Base-by-base conservation (phyloP, 108 stramenopile genomes). In the Cyclotella choctawhatcheeana region DNA sequence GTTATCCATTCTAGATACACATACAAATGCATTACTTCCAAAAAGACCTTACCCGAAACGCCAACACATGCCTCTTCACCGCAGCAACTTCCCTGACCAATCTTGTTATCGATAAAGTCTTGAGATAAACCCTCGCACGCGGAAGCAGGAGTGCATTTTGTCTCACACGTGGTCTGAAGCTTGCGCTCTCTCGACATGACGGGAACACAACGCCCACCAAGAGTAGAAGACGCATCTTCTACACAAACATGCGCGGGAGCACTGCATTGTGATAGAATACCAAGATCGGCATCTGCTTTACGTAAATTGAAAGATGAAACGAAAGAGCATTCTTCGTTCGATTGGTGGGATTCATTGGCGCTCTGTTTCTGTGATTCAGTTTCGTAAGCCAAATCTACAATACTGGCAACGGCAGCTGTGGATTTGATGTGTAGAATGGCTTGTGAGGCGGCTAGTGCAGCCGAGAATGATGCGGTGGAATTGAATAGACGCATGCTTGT, bases 11-110 rank as follows among this genome's bases (percentile, higher is more conserved):
- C n/a, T n/a, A n/a, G n/a, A n/a, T n/a, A n/a, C n/a, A n/a, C n/a
- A n/a, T 17, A 29, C 14, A 55, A n/a, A 26, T 30, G 8, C 4
- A 40, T 40, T 12, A 40, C 37, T 40, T 10, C 27, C 17, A 10
- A 16, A 12, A 30, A 26, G 25, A 3, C n/a, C 58, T 59, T 13
- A 59, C 58, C 33, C 16, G 33, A 35, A 33, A 59, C 33, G 22
- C 58, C 58, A 5, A 35, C n/a, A 26, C 58, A 59, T 2, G 58
- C 58, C 5, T 59, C 8, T 8, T 33, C 58, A 35, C 58, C 58
- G 33, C 58, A 59, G 33, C 58, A 59, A 18, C 58, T 59, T 33
- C 58, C 33, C n/a, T 59, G 33, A 8, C 58, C 58, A 59, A 59
- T 59, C 17, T 59, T 59, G 33, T 59, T 59, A 8, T 21, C 34